These are phyloP conservation scores for Yamadazyma akitaensis DNA, from an alignment of 805 yeast genomes.

Conservation along the genomic window DNA sequence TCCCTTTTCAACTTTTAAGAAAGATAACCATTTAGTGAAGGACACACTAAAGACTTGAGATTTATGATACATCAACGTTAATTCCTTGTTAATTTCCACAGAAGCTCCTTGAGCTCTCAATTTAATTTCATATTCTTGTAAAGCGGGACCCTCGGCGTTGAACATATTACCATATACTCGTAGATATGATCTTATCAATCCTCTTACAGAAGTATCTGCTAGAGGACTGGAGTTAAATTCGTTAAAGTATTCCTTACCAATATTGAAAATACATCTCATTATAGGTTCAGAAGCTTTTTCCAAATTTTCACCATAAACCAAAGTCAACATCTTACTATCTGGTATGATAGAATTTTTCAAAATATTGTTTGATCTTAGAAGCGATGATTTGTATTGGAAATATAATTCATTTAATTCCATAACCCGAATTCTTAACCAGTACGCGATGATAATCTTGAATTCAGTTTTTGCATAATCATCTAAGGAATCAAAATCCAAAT, in stretches of 20 bases:
- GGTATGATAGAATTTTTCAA: constrained; percentile 26
- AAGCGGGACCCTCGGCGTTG: background rate
- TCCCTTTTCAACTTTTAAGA: constrained; percentile 23
- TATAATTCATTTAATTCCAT: constrained; percentile 25
- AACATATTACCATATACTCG: constrained; percentile 5
- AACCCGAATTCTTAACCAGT: constrained; percentile 28
- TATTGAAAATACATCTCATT: constrained; percentile 1
- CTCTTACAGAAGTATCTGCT: background rate
- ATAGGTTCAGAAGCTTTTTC: constrained; percentile 4
- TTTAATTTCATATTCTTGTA: background rate
- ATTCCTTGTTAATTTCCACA: background rate
- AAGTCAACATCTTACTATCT: constrained; percentile 15
- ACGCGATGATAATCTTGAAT: constrained; percentile 17
- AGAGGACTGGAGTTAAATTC: constrained; percentile 5
- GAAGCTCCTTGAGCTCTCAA: background rate
- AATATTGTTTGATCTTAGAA: constrained; percentile 20
- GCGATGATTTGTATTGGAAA: constrained; percentile 27
- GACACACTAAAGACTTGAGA: constrained; percentile 16
- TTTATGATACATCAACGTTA: constrained; percentile 5
- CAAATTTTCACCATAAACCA: constrained; percentile 17
- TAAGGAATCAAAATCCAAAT: constrained; percentile 5
- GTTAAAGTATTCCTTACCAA: constrained; percentile 18
- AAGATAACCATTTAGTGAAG: constrained; percentile 25
- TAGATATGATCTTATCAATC: constrained; percentile 9
- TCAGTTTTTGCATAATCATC: constrained; percentile 7